Base-by-base conservation (phyloP, 768 basidiomycete species). In the Tulasnella sp. region DNA sequence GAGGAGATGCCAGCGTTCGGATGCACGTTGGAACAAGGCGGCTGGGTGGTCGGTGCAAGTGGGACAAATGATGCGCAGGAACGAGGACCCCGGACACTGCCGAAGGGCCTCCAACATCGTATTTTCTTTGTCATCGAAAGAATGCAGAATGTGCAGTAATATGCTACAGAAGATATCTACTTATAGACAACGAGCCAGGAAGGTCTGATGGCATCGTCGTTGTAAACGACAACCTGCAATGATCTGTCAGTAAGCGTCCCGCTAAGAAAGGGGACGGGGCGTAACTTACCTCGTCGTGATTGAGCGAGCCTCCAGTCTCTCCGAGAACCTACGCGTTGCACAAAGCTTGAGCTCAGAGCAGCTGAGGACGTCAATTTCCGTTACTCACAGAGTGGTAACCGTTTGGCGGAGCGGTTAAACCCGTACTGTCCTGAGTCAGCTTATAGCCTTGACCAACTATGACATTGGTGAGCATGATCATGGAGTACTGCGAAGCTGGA, bases 141-240 rank as follows among this genome's bases (percentile, higher is more conserved):
- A 69, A 37, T 9, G 12, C n/a, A 64, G n/a, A 50, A 50, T 50
- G 48, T 11, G 54, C 54, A n/a, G 40, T 24, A 75, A 16, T 44
- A 46, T 11, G 74, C 41, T 75, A 42, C 74, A 75, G 46, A 75
- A 41, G 58, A 50, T 50, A 76, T 46, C 60, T 64, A 78, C 40
- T 78, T 16, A 41, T 78, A 78, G 31, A 78, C 40, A 37, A 78
- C 58, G 12, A 78, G 77, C 77, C 77, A 78, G 40, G 77, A 48
- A 46, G 77, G 77, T 42, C 77, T 48, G 22, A 78, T 78, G 37
- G 77, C 77, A 72, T 78, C 77, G 31, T 78, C 44, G 22, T 78
- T 54, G 60, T 78, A 78, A 37, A 78, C 77, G n/a, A 72, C 77
- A 64, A 78, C 31, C 77, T 78, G 44, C n/a, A 60, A 64, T 14